Conservation (phyloP, 768 basidiomycete species). For the Agrocybe chaxingu region DNA sequence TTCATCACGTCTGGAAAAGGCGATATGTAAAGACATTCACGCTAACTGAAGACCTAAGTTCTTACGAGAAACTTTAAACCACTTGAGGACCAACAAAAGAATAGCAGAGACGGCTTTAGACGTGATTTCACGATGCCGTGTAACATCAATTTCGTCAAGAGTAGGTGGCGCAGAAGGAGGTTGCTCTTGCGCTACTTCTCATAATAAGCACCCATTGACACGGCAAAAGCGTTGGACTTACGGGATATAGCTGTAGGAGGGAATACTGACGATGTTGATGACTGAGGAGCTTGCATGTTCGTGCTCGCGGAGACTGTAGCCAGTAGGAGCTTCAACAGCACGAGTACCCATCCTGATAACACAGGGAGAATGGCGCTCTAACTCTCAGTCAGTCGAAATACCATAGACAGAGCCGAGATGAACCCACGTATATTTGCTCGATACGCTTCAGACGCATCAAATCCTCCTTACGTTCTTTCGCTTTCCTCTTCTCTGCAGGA, state of each 20-base stretch:
- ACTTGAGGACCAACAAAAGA: slow-evolving; percentile 84
- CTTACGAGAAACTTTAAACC: slow-evolving; percentile 99
- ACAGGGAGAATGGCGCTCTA: slow-evolving; percentile 83
- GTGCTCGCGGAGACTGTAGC: slow-evolving; percentile 88
- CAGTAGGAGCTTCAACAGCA: slow-evolving; percentile 86
- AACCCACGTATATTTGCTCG: slow-evolving; percentile 87
- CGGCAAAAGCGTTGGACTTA: slow-evolving; percentile 27
- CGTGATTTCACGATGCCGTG: slow-evolving; percentile 94
- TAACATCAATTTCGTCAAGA: slow-evolving; percentile 89
- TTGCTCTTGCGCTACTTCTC: slow-evolving; percentile 53
- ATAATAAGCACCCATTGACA: background rate
- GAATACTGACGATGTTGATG: slow-evolving; percentile 67
- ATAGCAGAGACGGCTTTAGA: slow-evolving; percentile 98
- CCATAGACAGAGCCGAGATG: background rate
- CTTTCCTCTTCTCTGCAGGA: slow-evolving; percentile 52
- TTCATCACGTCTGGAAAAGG: slow-evolving; percentile 86
- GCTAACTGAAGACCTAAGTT: slow-evolving; percentile 9
- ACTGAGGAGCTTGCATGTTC: slow-evolving; percentile 58
- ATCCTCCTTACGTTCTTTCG: slow-evolving; percentile 72
- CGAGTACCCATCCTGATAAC: slow-evolving; percentile 87
- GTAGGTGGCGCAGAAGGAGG: slow-evolving; percentile 66
- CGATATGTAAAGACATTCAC: background rate
- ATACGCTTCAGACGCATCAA: slow-evolving; percentile 85
- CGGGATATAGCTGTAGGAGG: slow-evolving; percentile 69
- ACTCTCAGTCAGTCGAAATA: background rate